These are phyloP conservation scores for Eucalyptus sideroxylon DNA, from an alignment of 345 rosid species.

Conservation along the genomic window DNA sequence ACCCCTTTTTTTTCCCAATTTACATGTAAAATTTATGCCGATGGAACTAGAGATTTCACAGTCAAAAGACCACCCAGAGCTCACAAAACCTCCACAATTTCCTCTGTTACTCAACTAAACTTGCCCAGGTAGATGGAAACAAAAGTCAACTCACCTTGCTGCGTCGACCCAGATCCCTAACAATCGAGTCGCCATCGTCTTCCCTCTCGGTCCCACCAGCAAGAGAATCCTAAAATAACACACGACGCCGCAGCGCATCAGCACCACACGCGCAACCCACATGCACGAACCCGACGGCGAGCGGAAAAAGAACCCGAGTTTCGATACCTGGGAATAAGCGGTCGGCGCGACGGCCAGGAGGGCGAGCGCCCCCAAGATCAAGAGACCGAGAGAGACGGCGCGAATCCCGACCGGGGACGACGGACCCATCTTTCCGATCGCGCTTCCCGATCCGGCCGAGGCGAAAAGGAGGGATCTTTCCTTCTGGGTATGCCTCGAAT, in stretches of 20 bases:
- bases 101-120: neutral
- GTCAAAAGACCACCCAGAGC: neutral
- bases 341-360: slow-evolving; percentile 7
- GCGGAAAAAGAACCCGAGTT: neutral
- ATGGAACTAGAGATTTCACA: neutral
- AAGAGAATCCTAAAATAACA: slow-evolving; percentile 20
- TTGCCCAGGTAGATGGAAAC: neutral
- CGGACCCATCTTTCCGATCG: slow-evolving; percentile 17
- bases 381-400: slow-evolving; percentile 3
- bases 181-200: slow-evolving; percentile 23
- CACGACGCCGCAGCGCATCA: neutral
- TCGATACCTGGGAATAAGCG: slow-evolving; percentile 31
- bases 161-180: slow-evolving; percentile 82
- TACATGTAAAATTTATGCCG: neutral
- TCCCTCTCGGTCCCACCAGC: slow-evolving; percentile 37
- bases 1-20: neutral
- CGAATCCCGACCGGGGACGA: neutral
- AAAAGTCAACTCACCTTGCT: slow-evolving; percentile 50
- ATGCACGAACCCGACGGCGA: neutral
- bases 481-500: neutral
- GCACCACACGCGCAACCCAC: neutral
- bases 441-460: neutral
- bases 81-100: neutral
- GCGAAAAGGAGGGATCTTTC: neutral
- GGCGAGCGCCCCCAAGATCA: slow-evolving; percentile 8